These are phyloP conservation scores for Crithidia mellificae DNA, from an alignment of 208 protist genomes.

Conservation along the genomic window DNA sequence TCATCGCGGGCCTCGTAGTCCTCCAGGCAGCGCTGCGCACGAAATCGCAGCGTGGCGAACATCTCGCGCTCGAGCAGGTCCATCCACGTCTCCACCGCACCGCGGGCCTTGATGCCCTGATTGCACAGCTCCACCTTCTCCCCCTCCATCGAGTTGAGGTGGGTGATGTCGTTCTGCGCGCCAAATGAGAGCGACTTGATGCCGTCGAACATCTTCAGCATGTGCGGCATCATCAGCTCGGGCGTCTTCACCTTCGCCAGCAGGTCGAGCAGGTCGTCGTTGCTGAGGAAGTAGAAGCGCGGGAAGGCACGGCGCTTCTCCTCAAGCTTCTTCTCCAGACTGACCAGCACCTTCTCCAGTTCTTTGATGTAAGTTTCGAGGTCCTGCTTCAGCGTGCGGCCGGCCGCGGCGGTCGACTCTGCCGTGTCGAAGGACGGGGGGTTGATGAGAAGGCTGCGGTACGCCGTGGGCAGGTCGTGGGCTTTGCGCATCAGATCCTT, in stretches of 20 bases:
- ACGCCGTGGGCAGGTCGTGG: slow-evolving; percentile 90
- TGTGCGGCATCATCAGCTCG: slow-evolving; percentile 96
- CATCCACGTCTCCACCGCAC: slow-evolving; percentile 96
- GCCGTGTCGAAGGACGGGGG: slow-evolving; percentile 69
- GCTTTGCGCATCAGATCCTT: slow-evolving; percentile 94
- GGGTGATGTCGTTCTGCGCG: slow-evolving; percentile 88
- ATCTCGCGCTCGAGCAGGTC: slow-evolving; percentile 94
- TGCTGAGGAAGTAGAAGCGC: slow-evolving; percentile 98
- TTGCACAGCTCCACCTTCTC: slow-evolving; percentile 90
- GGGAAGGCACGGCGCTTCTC: slow-evolving; percentile 96
- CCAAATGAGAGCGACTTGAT: slow-evolving; percentile 88
- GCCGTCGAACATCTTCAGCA: slow-evolving; percentile 98
- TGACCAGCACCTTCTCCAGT: slow-evolving; percentile 94
- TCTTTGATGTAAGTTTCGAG: slow-evolving; percentile 91
- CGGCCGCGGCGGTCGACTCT: slow-evolving; percentile 27
- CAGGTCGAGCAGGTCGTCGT: slow-evolving; percentile 97
- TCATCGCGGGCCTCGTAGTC: slow-evolving; percentile 86
- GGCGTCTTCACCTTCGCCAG: slow-evolving; percentile 98
- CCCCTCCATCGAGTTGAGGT: slow-evolving; percentile 91
- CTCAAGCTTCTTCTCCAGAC: slow-evolving; percentile 95
- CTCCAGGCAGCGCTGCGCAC: slow-evolving; percentile 84
- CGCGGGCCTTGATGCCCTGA: slow-evolving; percentile 94
- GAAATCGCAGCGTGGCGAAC: slow-evolving; percentile 88
- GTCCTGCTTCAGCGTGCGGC: slow-evolving; percentile 80
- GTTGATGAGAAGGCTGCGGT: slow-evolving; percentile 88